Evolutionary conservation across 2,329 filamentous ascomycete genomes (phyloP).

Genomic region (Beauveria medogensis): DNA sequence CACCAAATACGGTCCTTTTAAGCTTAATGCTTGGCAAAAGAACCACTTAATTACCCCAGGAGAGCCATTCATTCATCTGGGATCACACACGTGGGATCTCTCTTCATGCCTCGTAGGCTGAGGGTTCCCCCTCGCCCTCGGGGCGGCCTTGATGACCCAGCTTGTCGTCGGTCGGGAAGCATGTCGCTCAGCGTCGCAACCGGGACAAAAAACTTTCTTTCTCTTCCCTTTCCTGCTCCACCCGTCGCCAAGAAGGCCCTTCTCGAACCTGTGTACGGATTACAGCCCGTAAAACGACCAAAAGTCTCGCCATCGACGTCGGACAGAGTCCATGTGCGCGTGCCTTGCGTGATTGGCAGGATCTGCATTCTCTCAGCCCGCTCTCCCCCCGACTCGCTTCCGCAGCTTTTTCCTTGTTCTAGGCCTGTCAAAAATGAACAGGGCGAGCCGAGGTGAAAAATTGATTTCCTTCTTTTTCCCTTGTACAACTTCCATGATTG

Average conservation of each 20-base stretch:
- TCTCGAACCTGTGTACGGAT: not conserved
- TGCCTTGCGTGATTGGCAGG: not conserved
- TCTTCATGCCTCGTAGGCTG: not conserved
- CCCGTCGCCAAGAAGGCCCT: not conserved
- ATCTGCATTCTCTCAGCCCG: not conserved
- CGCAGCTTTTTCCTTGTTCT: not conserved
- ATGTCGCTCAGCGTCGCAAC: too few relatives aligned
- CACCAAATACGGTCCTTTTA: conserved; percentile 4
- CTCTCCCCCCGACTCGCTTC: not conserved
- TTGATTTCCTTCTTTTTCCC: not conserved
- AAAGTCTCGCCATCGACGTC: not conserved
- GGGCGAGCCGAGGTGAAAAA: not conserved
- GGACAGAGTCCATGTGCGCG: not conserved
- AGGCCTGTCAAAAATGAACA: not conserved
- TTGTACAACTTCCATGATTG: not conserved
- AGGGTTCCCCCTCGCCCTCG: not conserved
- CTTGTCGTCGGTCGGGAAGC: too few relatives aligned
- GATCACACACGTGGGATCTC: conserved; percentile 3
- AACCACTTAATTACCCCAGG: not conserved
- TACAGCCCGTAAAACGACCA: not conserved
- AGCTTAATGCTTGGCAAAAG: conserved; percentile 7
- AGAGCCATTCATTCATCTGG: not conserved
- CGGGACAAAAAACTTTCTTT: not conserved
- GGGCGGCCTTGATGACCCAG: not conserved
- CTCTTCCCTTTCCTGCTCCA: not conserved